Evolutionary conservation across 306 rosid species (phyloP), one percentile per base, ranked within the genome.

Genomic region (Gastrolobium bilobum): DNA sequence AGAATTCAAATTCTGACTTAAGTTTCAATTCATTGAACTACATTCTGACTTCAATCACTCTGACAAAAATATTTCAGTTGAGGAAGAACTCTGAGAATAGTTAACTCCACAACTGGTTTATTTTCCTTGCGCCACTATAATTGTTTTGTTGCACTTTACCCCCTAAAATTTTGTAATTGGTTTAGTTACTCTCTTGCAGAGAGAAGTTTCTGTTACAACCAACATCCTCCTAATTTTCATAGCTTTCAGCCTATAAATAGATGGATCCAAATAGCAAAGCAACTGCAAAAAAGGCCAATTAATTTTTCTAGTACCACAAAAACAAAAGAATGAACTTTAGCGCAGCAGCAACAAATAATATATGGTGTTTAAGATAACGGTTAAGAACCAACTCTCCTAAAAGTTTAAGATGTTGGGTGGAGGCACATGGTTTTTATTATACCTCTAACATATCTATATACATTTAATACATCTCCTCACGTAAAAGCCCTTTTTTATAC

Each of bases 201-300:
- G 30, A 13, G 52, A 68, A 34, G n/a, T 66, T 34, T 42, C 20
- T 26, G 26, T 47, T 46, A 33, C 48, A 47, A 44, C 34, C 15
- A 9, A 30, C 29, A 57, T 30, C 11, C 38, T 30, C 11, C 37
- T 57, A 57, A 74, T 31, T 61, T 50, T 39, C 58, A 20, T 30
- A 53, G 40, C 31, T 52, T 54, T 20, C 48, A 44, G 64, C 60
- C 33, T 10, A 60, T 51, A 70, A 71, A 14, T 42, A 66, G 42
- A 60, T 30, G 37, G 54, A 60, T 13, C 33, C 30, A 42, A 48
- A 52, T 44, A 43, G 13, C 50, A 60, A 50, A 53, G 54, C 30
- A 51, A 35, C 9, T n/a, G 46, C 11, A 44, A 46, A 46, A 54
- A 84, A 61, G 71, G 59, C 54, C 74, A 78, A 80, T 63, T 15